Percentiles rank a stretch among this genome's conserved stretches.
Conservation (phyloP, 2,329 filamentous ascomycete genomes). For the Cordyceps javanica region DNA sequence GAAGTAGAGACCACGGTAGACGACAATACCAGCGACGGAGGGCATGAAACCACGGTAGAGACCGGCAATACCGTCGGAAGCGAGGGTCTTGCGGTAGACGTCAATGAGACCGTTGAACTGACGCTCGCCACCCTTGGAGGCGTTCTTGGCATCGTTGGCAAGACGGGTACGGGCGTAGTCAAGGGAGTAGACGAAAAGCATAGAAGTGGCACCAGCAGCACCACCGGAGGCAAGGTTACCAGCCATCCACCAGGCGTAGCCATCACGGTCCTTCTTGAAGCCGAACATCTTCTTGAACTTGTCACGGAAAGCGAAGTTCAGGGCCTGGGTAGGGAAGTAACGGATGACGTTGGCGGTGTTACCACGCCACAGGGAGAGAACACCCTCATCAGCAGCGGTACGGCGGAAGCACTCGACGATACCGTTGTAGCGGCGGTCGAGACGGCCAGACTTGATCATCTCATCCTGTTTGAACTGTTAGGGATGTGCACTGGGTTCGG, state of each 20-base stretch:
- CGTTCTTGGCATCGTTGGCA: slow-evolving; percentile 99
- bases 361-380: slow-evolving; percentile 95
- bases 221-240: slow-evolving; percentile 99
- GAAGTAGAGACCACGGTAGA: slow-evolving; percentile 99
- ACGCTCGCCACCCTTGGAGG: slow-evolving; percentile 93
- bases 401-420: slow-evolving; percentile 94
- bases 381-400: slow-evolving; percentile 85
- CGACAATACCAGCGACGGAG: slow-evolving; percentile 96
- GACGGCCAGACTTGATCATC: slow-evolving; percentile 98
- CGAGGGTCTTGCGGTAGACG: slow-evolving; percentile 99
- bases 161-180: slow-evolving; percentile 99
- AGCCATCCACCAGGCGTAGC: slow-evolving; percentile 97
- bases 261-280: slow-evolving; percentile 99
- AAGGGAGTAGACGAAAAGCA: slow-evolving; percentile 99
- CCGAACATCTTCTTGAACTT: slow-evolving; percentile 99
- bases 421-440: slow-evolving; percentile 92
- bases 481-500: not conserved
- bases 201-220: slow-evolving; percentile 99
- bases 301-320: slow-evolving; percentile 99
- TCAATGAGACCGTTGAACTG: slow-evolving; percentile 99
- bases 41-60: slow-evolving; percentile 99
- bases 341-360: slow-evolving; percentile 99
- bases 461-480: slow-evolving; percentile 69
- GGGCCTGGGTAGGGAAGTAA: slow-evolving; percentile 99
- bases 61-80: slow-evolving; percentile 97